These are phyloP conservation scores for Cytospora mali DNA, from an alignment of 2,329 filamentous ascomycete species.

Conservation along the genomic window DNA sequence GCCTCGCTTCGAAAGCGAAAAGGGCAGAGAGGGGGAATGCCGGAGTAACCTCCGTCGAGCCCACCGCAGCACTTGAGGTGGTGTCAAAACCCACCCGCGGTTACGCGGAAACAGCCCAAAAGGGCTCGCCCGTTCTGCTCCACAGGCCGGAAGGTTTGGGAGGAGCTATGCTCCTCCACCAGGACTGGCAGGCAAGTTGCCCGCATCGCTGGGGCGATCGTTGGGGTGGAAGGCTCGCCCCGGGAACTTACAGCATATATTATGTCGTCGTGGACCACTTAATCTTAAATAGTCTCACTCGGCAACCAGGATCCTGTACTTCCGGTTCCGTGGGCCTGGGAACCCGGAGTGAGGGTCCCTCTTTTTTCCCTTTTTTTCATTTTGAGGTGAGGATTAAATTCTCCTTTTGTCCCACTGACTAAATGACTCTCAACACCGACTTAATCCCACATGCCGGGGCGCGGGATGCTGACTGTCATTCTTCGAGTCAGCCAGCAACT, in stretches of 20 bases:
- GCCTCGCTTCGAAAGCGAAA: conserved; percentile 12
- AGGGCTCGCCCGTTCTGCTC: conserved; percentile 13
- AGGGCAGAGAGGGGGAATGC: neutral
- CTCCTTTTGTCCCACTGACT: neutral
- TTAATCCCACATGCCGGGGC: conserved; percentile 14
- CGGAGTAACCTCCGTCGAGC: conserved; percentile 14
- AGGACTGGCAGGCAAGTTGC: neutral
- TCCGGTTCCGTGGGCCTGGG: conserved; percentile 14
- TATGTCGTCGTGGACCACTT: neutral
- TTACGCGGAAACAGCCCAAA: neutral
- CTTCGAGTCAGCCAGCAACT: conserved; percentile 17
- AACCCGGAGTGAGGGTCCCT: conserved; percentile 10
- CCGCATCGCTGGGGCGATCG: neutral
- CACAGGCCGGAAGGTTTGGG: conserved; percentile 17
- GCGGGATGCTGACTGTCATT: neutral
- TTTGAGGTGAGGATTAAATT: conserved; percentile 3
- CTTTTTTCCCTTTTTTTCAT: no score
- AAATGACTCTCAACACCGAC: no score
- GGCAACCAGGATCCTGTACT: conserved; percentile 2
- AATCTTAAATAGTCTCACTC: conserved; percentile 1
- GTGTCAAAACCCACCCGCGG: conserved; percentile 19
- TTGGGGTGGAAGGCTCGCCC: neutral
- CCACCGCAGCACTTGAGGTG: conserved; percentile 1
- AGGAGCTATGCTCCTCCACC: neutral
- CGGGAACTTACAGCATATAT: neutral